These are phyloP conservation scores for Penicillium turbatum DNA, from an alignment of 495 filamentous ascomycete species.

Conservation along the genomic window DNA sequence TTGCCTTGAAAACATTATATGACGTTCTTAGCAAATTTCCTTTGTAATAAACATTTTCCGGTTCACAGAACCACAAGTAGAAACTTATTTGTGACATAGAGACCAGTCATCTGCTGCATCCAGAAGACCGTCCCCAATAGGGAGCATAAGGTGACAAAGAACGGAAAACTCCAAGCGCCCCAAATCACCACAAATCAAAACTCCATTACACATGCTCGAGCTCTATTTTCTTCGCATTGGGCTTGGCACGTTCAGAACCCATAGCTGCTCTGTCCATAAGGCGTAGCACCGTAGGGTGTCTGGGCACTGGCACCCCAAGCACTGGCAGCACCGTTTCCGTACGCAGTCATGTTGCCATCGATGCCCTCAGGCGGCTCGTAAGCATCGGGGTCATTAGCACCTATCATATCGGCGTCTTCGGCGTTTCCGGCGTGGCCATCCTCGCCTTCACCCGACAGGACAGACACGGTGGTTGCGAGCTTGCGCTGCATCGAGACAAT, in stretches of 20 bases:
- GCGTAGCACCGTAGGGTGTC: slow-evolving; percentile 67
- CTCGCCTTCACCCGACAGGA: slow-evolving; percentile 50
- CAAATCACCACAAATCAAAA: slow-evolving; percentile 20
- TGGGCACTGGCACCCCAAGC: slow-evolving; percentile 59
- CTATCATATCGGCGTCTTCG: slow-evolving; percentile 52
- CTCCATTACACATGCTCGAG: slow-evolving; percentile 25
- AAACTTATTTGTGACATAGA: slow-evolving; percentile 8
- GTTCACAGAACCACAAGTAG: neutral
- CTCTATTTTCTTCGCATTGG: slow-evolving; percentile 8
- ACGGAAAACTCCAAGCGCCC: slow-evolving; percentile 27
- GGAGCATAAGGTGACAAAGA: slow-evolving; percentile 9
- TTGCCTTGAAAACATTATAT: too few species aligned
- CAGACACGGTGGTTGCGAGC: slow-evolving; percentile 76
- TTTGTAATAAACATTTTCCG: slow-evolving; percentile 3
- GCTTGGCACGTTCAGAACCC: slow-evolving; percentile 30
- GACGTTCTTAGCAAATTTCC: too few species aligned
- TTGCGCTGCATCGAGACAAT: slow-evolving; percentile 89
- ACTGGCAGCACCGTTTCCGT: slow-evolving; percentile 56
- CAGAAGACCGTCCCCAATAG: slow-evolving; percentile 6
- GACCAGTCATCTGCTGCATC: slow-evolving; percentile 1
- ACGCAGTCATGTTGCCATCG: slow-evolving; percentile 76
- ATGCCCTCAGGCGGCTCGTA: slow-evolving; percentile 55
- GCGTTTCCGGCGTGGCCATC: slow-evolving; percentile 46
- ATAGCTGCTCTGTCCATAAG: slow-evolving; percentile 59
- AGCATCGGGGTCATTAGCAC: slow-evolving; percentile 57